Base-by-base conservation (phyloP, 1,139 yeast genomes). In the Petasospora fabianii region DNA sequence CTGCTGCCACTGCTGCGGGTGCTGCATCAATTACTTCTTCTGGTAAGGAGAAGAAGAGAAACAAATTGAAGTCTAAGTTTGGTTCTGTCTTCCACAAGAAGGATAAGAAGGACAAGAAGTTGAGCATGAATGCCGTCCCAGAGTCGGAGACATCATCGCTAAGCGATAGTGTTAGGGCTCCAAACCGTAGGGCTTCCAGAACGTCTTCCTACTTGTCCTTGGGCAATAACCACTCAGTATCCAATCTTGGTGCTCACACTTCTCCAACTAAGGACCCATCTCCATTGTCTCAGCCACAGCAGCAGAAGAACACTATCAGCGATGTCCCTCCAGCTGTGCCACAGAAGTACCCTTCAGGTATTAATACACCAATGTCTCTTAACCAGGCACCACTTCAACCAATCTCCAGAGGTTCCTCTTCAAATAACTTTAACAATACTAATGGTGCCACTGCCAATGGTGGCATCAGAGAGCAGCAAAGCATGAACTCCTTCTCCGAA, bases 11-110 rank as follows among this genome's bases (percentile, higher is more conserved):
- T 22, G 44, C 34, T 15, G 47, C 48, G 17, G 29, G 38, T 35
- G 31, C 19, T 17, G 36, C 36, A 6, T 9, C 31, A 7, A 27
- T 30, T 19, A 30, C 35, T 30, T 40, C 39, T 32, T 44, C 36
- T 15, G 38, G 27, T 7, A 41, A 44, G 36, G 45, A 39, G 27
- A 50, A 47, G 35, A 35, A 59, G 22, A 65, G 61, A 47, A 55
- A 56, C 31, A 77, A 73, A 47, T 65, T 88, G 54, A 78, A 80
- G 58, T 84, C 95, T 6, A 80, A 70, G 57, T 88, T 88, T 29
- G 96, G 96, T 14, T 86, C 96, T 0, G 80, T 88, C 44, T 84
- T 88, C 59, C 81, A 84, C 32, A 75, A 84, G 49, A 79, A 77
- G 54, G 74, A 77, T 53, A 71, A 70, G 50, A 43, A 47, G 30